Evolutionary conservation across 768 basidiomycete genomes (phyloP), one percentile per base, ranked within the genome.

Genomic region (Pleurotus sapidus): DNA sequence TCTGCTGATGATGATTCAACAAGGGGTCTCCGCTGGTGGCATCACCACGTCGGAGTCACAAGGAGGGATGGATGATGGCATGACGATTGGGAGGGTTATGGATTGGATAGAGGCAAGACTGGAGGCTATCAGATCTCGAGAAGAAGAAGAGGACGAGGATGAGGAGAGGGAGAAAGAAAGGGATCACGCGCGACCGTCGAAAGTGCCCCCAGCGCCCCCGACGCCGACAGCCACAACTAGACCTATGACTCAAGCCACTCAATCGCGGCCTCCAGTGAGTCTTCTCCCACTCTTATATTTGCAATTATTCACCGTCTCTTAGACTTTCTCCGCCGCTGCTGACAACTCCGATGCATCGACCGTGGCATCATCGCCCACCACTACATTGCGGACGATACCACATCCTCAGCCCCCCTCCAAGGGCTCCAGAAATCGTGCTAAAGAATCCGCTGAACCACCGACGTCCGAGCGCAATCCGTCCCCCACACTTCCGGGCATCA

Each of bases 111-210:
- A 93, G 66, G 91, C 89, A 0, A 75, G 91, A 57, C 70, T 91
- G 43, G 91, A 93, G 20, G 91, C 89, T 0, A 82, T 93, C 57
- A 84, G 79, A 62, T 77, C 84, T 1, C 77, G 84, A 45, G 87
- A 90, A 55, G 91, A 93, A 55, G 91, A 91, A 65, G 90, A 91
- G 59, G 89, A 89, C 27, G 89, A 91, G 65, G 90, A 91, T 57
- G 88, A 90, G 60, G 88, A 89, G 60, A 74, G 79, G 46, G 86
- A 88, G 64, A 78, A 75, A 63, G 84, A 80, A 57, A 73, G 67
- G 62, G 81, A 81, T 60, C 70, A 78, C 61, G 67, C 65, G 38
- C 67, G 67, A 61, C 62, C 64, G 57, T 64, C 65, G 58, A 50
- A 59, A 20, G 40, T 37, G 20, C 39, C 60, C 23, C 42, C 51